A percentile compares a stretch with the other conserved stretches of the same genome.
Evolutionary conservation across 2,329 filamentous ascomycete species (phyloP).

Genomic region (Trichophyton simii): DNA sequence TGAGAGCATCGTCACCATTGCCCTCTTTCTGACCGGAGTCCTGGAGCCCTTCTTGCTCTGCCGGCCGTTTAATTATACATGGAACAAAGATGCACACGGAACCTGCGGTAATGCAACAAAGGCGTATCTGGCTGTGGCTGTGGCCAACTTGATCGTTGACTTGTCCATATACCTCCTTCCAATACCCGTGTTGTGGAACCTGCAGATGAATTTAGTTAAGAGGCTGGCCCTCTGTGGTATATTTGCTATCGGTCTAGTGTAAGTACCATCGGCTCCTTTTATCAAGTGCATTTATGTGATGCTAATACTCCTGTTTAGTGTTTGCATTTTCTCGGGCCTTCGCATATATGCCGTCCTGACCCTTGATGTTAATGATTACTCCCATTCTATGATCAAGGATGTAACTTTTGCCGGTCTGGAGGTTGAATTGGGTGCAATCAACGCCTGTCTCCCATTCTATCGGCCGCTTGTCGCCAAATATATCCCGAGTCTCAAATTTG

Average conservation of each 20-base stretch:
- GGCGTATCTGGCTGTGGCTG: neutral
- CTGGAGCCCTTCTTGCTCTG: slow-evolving; percentile 1
- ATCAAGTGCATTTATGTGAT: too few species aligned
- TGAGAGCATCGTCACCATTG: slow-evolving; percentile 5
- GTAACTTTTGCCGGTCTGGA: neutral
- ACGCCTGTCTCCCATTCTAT: slow-evolving; percentile 4
- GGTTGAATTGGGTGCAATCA: neutral
- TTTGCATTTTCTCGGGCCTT: slow-evolving; percentile 3
- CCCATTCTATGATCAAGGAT: neutral
- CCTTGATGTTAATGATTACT: neutral
- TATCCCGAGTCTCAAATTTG: neutral
- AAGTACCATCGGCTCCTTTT: neutral
- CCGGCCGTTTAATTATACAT: neutral
- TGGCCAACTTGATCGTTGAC: slow-evolving; percentile 1
- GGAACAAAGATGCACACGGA: neutral
- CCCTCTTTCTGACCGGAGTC: neutral
- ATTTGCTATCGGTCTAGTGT: slow-evolving; percentile 4
- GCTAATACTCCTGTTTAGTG: neutral
- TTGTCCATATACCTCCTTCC: slow-evolving; percentile 2
- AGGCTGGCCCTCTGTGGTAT: neutral
- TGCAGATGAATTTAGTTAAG: neutral
- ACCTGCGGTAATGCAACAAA: neutral
- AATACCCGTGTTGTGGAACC: neutral
- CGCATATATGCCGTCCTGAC: neutral
- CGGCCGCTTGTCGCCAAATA: neutral